Percentiles rank a stretch among this genome's conserved stretches.
phyloP scores from a whole-genome alignment of 345 rosid genomes.

The Sisymbrium altissimum region DNA sequence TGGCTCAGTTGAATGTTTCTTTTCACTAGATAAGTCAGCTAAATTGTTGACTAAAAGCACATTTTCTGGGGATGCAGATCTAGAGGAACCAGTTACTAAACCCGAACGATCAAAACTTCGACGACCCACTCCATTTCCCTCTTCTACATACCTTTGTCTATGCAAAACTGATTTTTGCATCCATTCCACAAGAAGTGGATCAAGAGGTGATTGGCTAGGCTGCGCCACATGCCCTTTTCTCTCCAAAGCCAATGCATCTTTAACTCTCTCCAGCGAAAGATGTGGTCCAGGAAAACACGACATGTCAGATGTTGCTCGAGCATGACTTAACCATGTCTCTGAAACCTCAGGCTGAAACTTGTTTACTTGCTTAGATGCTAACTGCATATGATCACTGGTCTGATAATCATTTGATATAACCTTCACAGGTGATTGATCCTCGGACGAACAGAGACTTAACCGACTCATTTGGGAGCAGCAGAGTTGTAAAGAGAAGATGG shows the following conservation, averaged over 20 bases:
- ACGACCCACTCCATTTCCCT: constrained; percentile 31
- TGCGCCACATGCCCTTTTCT: constrained; percentile 23
- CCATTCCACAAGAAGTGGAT: constrained; percentile 31
- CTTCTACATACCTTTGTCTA: constrained; percentile 33
- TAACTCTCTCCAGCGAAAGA: constrained; percentile 25
- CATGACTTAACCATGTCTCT: constrained; percentile 25
- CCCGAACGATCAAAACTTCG: constrained; percentile 28
- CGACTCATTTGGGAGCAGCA: constrained; percentile 28
- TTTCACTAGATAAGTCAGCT: constrained; percentile 29
- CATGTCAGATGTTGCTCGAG: background rate
- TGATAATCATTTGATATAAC: constrained; percentile 8
- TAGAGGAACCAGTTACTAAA: constrained; percentile 30
- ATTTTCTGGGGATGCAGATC: constrained; percentile 16
- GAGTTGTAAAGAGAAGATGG: constrained; percentile 4
- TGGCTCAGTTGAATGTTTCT: constrained; percentile 26
- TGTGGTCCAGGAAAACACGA: constrained; percentile 24
- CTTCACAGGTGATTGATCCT: constrained; percentile 24
- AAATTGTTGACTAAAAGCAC: constrained; percentile 13
- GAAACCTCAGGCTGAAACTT: constrained; percentile 20
- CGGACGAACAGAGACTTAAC: constrained; percentile 23
- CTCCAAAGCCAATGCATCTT: constrained; percentile 32
- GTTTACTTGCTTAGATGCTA: constrained; percentile 25
- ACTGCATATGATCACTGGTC: constrained; percentile 22
- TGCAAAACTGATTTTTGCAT: constrained; percentile 31
- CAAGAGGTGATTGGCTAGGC: constrained; percentile 29